Evolutionary conservation across 441 rosid species (phyloP).

Genomic region (Arabidopsis hybrid): DNA sequence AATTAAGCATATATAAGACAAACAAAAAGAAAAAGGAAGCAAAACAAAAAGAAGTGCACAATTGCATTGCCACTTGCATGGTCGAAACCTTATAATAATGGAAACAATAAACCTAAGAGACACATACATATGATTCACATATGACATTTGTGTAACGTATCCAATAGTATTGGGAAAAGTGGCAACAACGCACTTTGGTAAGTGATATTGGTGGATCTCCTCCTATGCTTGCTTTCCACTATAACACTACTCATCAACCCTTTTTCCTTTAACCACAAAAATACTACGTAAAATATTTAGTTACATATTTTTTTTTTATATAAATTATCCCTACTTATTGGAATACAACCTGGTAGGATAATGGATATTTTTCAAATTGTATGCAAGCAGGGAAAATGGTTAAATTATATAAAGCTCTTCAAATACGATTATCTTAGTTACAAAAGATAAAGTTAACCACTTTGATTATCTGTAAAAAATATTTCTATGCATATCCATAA

Average conservation of each 20-base stretch:
- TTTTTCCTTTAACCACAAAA: slow-evolving; percentile 20
- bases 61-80: slow-evolving; percentile 43
- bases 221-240: slow-evolving; percentile 43
- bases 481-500: background rate
- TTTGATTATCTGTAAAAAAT: background rate
- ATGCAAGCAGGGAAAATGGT: background rate
- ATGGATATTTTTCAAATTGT: background rate
- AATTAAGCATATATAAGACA: slow-evolving; percentile 17
- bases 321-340: slow-evolving; percentile 34
- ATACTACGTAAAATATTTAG: slow-evolving; percentile 11
- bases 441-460: background rate
- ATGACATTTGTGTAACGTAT: slow-evolving; percentile 27
- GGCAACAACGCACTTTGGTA: slow-evolving; percentile 44
- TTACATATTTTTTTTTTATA: slow-evolving; percentile 9
- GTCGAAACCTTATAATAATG: slow-evolving; percentile 23
- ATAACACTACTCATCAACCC: slow-evolving; percentile 19
- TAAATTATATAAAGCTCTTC: background rate
- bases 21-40: slow-evolving; percentile 30
- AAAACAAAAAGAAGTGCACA: slow-evolving; percentile 35
- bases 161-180: slow-evolving; percentile 39
- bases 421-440: background rate
- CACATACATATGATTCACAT: background rate
- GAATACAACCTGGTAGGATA: slow-evolving; percentile 37
- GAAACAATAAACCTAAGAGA: slow-evolving; percentile 23
- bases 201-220: slow-evolving; percentile 44